A percentile compares a stretch with the other conserved stretches of the same genome.
phyloP scores from a whole-genome alignment of 1,139 yeast genomes.

The Blastobotrys proliferans region DNA sequence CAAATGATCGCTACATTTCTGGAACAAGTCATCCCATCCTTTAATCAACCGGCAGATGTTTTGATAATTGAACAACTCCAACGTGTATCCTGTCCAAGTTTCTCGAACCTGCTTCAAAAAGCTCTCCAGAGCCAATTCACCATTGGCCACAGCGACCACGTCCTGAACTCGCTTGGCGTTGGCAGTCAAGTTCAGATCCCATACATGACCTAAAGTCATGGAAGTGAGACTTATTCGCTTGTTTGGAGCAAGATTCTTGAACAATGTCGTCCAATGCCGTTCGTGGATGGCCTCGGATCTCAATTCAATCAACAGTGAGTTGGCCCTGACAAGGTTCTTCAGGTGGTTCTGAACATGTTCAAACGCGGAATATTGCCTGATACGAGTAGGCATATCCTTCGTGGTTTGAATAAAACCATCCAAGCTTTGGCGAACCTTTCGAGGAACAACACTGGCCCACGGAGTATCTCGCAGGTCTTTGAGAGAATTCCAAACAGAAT shows the following conservation, averaged over 20 bases:
- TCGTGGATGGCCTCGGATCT: slow-evolving; percentile 55
- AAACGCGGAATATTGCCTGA: slow-evolving; percentile 69
- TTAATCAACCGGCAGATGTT: slow-evolving; percentile 54
- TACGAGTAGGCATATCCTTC: slow-evolving; percentile 52
- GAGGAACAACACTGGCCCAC: slow-evolving; percentile 53
- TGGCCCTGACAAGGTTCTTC: slow-evolving; percentile 40
- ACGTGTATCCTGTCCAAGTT: slow-evolving; percentile 39
- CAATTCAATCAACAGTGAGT: slow-evolving; percentile 46
- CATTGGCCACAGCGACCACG: slow-evolving; percentile 61
- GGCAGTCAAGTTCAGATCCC: slow-evolving; percentile 49
- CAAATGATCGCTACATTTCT: slow-evolving; percentile 57
- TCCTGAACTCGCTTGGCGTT: slow-evolving; percentile 49
- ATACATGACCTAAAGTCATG: slow-evolving; percentile 54
- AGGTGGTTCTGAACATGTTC: slow-evolving; percentile 51
- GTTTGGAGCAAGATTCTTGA: slow-evolving; percentile 29
- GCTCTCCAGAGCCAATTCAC: slow-evolving; percentile 65
- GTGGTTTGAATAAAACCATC: slow-evolving; percentile 49
- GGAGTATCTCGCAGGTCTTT: slow-evolving; percentile 41
- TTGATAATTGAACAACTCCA: slow-evolving; percentile 56
- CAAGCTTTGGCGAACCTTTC: slow-evolving; percentile 46
- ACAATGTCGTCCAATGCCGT: slow-evolving; percentile 67
- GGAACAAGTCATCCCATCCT: slow-evolving; percentile 66
- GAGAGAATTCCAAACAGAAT: slow-evolving; percentile 51
- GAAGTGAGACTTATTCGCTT: slow-evolving; percentile 25
- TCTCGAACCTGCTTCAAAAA: slow-evolving; percentile 45